phyloP scores from a whole-genome alignment of 208 protist species.

The Leishmania aethiopica region DNA sequence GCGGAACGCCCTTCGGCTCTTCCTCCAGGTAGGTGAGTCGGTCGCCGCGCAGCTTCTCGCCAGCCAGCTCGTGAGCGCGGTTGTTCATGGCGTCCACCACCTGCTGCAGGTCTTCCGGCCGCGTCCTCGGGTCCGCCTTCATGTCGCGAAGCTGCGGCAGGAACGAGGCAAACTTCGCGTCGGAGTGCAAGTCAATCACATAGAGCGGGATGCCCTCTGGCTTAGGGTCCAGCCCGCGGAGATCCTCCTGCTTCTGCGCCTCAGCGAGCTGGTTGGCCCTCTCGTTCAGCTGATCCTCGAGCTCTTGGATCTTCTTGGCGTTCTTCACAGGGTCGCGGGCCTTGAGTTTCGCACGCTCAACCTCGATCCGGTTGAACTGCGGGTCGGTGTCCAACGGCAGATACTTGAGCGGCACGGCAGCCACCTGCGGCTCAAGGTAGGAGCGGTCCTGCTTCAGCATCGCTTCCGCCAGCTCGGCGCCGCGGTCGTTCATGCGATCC shows the following conservation, averaged over 20 bases:
- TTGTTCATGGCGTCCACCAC: conserved; percentile 63
- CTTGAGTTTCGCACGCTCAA: conserved; percentile 72
- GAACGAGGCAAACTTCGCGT: conserved; percentile 50
- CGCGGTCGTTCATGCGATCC: conserved; percentile 58
- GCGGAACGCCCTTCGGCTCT: conserved; percentile 63
- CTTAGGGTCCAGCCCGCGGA: conserved; percentile 53
- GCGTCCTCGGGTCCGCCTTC: conserved; percentile 51
- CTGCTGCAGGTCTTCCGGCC: conserved; percentile 36
- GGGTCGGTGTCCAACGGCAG: conserved; percentile 69
- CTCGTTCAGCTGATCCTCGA: conserved; percentile 69
- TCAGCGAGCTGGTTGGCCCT: conserved; percentile 67
- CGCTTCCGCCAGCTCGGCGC: conserved; percentile 48
- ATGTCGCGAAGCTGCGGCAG: conserved; percentile 49
- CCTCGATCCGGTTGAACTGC: conserved; percentile 69
- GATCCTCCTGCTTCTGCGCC: conserved; percentile 70
- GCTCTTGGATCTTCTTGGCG: conserved; percentile 54
- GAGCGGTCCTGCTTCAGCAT: conserved; percentile 58
- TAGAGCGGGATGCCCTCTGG: conserved; percentile 66
- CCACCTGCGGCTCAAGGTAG: conserved; percentile 56
- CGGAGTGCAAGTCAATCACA: conserved; percentile 55
- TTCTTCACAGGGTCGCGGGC: conserved; percentile 53
- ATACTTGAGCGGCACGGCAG: conserved; percentile 56
- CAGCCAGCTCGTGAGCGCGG: conserved; percentile 67
- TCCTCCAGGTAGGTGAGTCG: conserved; percentile 58
- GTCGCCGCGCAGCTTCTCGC: conserved; percentile 50